phyloP scores from a whole-genome alignment of 805 yeast genomes.

The Deakozyma indianensis region DNA sequence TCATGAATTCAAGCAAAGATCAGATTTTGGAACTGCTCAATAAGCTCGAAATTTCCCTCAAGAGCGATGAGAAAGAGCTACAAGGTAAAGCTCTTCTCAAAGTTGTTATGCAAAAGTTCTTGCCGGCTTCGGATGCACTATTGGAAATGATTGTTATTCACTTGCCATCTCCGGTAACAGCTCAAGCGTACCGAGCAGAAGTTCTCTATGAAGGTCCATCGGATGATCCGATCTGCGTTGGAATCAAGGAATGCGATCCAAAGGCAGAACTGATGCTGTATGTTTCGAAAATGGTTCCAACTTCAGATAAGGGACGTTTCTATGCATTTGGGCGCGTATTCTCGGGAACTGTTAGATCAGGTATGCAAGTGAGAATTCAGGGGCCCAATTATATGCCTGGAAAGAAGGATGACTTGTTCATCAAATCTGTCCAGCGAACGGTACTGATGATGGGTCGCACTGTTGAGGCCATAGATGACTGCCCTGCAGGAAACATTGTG shows the following conservation, averaged over 20 bases:
- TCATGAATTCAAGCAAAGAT: slow-evolving; percentile 86
- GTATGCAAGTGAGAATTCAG: slow-evolving; percentile 87
- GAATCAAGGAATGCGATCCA: slow-evolving; percentile 85
- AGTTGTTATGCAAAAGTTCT: slow-evolving; percentile 85
- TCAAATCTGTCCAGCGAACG: slow-evolving; percentile 81
- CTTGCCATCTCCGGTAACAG: slow-evolving; percentile 88
- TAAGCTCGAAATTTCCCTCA: slow-evolving; percentile 66
- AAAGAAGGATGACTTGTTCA: slow-evolving; percentile 72
- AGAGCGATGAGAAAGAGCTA: slow-evolving; percentile 75
- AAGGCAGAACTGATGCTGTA: slow-evolving; percentile 78
- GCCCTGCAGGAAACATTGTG: slow-evolving; percentile 93
- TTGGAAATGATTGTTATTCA: slow-evolving; percentile 81
- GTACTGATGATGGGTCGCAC: slow-evolving; percentile 87
- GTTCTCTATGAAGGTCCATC: slow-evolving; percentile 89
- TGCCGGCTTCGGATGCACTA: slow-evolving; percentile 89
- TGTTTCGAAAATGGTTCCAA: slow-evolving; percentile 91
- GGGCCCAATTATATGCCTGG: slow-evolving; percentile 92
- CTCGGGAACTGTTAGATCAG: slow-evolving; percentile 87
- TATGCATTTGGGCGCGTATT: slow-evolving; percentile 92
- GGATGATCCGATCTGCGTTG: slow-evolving; percentile 61
- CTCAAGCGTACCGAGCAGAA: slow-evolving; percentile 85
- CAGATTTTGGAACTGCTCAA: slow-evolving; percentile 68
- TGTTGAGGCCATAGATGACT: slow-evolving; percentile 80
- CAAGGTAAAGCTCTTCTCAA: slow-evolving; percentile 85
- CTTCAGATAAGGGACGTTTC: slow-evolving; percentile 93